Evolutionary conservation across 345 rosid species (phyloP), one percentile per base, ranked within the genome.

Genomic region (Zanthoxylum bungeanum): DNA sequence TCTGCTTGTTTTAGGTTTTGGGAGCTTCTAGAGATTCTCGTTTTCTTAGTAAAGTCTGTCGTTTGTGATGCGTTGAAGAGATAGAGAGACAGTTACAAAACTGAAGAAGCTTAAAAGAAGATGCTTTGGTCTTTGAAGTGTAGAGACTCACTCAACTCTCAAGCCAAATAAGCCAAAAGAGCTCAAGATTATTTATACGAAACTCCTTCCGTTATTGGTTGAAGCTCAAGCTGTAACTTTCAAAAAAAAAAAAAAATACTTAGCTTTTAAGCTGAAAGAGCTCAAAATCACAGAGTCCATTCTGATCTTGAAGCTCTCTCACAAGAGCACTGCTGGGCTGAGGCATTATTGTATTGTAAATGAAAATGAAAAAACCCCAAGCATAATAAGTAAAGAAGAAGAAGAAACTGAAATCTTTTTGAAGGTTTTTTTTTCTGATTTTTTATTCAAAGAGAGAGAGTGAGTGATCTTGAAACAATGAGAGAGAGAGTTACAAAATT

Each of bases 41-140:
- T 46, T 66, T 59, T 55, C 72, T 74, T 75, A 69, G 83, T 79
- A 69, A 85, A 83, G 82, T 76, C 85, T 81, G 81, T 77, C 85
- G 76, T 68, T 77, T 68, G 68, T n/a, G 21, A 59, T 52, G 61
- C 40, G 66, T 27, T 21, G 40, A 28, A 66, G 61, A 51, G 42
- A 52, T 7, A 60, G 62, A 71, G 47, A 64, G 25, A 25, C 37
- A 65, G 57, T 36, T 31, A 69, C 21, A 60, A 61, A 51, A 25
- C 42, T 50, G 51, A 31, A 36, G 49, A 58, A 7, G 63, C 63
- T 28, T 63, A 55, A 62, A 4, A 31, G 69, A 65, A 30, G 58
- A 64, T 64, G 30, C 42, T 66, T 50, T 22, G 36, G 21, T 7
- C 44, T 52, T 22, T n/a, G n/a, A 25, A 71, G 71, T 44, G 34